These are phyloP conservation scores for Cruciata laevipes DNA, from an alignment of 257 asterid genomes.

Conservation along the genomic window DNA sequence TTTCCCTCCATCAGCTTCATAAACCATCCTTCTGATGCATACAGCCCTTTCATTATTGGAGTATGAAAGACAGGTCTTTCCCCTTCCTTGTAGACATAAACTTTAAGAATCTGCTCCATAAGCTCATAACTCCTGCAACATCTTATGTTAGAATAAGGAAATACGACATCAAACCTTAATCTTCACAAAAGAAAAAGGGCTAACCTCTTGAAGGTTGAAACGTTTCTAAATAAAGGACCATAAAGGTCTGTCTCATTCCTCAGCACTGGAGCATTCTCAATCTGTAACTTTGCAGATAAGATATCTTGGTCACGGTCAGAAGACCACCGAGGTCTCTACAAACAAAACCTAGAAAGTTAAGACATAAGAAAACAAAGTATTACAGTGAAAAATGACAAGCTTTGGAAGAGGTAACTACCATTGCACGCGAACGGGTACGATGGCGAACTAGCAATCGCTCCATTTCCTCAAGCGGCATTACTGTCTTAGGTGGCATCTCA, in stretches of 20 bases:
- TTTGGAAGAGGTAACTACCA: slow-evolving; percentile 41
- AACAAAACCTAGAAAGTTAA: slow-evolving; percentile 7
- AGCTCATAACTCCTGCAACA: slow-evolving; percentile 74
- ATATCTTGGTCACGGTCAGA: slow-evolving; percentile 71
- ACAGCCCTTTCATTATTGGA: slow-evolving; percentile 68
- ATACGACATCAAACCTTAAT: neutral
- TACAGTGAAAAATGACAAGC: neutral
- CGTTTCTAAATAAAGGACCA: slow-evolving; percentile 67
- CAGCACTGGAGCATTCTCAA: slow-evolving; percentile 49
- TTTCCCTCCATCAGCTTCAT: slow-evolving; percentile 90
- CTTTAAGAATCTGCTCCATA: slow-evolving; percentile 65
- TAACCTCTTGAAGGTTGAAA: slow-evolving; percentile 77
- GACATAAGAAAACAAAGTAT: slow-evolving; percentile 8
- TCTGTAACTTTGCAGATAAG: slow-evolving; percentile 49
- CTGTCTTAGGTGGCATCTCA: slow-evolving; percentile 77
- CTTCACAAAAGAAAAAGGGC: slow-evolving; percentile 6
- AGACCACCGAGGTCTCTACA: slow-evolving; percentile 85
- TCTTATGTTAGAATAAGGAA: neutral
- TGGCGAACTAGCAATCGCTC: slow-evolving; percentile 47
- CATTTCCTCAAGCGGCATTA: slow-evolving; percentile 54
- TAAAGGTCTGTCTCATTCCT: slow-evolving; percentile 49
- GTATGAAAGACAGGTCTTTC: slow-evolving; percentile 82
- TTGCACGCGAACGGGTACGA: slow-evolving; percentile 81
- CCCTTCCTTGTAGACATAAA: slow-evolving; percentile 75
- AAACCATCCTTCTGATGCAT: slow-evolving; percentile 97